These are phyloP conservation scores for Magnusiomyces fungicola DNA, from an alignment of 1,139 yeast species.

Conservation along the genomic window DNA sequence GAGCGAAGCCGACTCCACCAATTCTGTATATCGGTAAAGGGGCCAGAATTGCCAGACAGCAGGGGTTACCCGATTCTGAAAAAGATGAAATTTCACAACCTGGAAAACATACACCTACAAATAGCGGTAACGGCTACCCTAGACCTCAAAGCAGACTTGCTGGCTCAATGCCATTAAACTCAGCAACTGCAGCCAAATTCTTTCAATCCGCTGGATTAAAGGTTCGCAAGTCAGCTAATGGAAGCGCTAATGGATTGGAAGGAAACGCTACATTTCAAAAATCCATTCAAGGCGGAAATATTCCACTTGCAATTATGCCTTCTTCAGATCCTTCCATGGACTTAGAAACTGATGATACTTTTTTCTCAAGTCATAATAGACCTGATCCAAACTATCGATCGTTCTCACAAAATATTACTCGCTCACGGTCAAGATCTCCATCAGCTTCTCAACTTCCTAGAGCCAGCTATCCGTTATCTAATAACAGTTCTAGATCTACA, in stretches of 20 bases:
- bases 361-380: neutral
- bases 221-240: conserved; percentile 5
- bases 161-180: neutral
- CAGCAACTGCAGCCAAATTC: conserved; percentile 8
- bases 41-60: conserved; percentile 7
- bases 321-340: too few relatives aligned
- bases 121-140: neutral
- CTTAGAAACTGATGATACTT: too few relatives aligned
- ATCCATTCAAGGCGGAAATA: too few relatives aligned
- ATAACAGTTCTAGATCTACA: conserved; percentile 9
- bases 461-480: neutral
- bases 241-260: neutral
- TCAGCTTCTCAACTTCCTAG: neutral
- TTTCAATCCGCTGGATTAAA: conserved; percentile 13
- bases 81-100: too few relatives aligned
- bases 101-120: too few relatives aligned
- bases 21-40: conserved; percentile 10
- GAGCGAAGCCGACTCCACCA: conserved; percentile 10
- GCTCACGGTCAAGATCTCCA: neutral
- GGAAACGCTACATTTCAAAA: too few relatives aligned
- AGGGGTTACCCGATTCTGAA: neutral
- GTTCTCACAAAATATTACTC: neutral
- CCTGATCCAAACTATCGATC: neutral
- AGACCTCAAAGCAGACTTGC: neutral
- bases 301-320: neutral